Percentiles rank a stretch among this genome's conserved stretches.
These are phyloP conservation scores for Hymenoscyphus fraxineus DNA, from an alignment of 2,329 filamentous ascomycete genomes.

Conservation along the genomic window DNA sequence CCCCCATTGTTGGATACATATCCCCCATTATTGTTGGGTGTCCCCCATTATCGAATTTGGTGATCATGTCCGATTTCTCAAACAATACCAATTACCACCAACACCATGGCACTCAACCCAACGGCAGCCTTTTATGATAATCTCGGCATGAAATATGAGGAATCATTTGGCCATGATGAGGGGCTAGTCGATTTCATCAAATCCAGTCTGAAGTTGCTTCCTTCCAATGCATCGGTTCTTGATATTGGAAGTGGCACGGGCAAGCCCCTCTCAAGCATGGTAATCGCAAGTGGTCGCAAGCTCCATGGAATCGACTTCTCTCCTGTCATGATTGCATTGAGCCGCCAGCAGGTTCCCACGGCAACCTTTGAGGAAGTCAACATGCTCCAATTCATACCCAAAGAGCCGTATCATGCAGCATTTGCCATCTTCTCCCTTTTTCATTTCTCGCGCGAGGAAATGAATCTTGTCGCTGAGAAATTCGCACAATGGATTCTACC, in stretches of 20 bases:
- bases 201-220: background rate
- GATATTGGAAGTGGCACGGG: constrained; percentile 37
- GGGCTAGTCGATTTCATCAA: constrained; percentile 6
- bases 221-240: constrained; percentile 17
- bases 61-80: background rate
- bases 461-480: constrained; percentile 14
- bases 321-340: constrained; percentile 29
- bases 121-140: background rate
- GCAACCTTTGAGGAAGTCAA: constrained; percentile 16
- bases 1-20: too few species aligned
- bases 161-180: constrained; percentile 1
- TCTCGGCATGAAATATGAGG: background rate
- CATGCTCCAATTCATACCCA: constrained; percentile 20
- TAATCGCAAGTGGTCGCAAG: constrained; percentile 24
- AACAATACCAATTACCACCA: background rate
- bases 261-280: constrained; percentile 30
- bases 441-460: constrained; percentile 14
- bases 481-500: constrained; percentile 19
- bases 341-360: constrained; percentile 10
- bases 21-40: background rate
- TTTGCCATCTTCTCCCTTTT: constrained; percentile 21
- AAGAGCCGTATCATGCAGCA: constrained; percentile 10
- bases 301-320: constrained; percentile 33
- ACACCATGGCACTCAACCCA: background rate
- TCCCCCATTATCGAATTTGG: too few species aligned